Evolutionary conservation across 1,139 yeast species (phyloP), one percentile per base, ranked within the genome.

Genomic region (Scheffersomyces quercinus): DNA sequence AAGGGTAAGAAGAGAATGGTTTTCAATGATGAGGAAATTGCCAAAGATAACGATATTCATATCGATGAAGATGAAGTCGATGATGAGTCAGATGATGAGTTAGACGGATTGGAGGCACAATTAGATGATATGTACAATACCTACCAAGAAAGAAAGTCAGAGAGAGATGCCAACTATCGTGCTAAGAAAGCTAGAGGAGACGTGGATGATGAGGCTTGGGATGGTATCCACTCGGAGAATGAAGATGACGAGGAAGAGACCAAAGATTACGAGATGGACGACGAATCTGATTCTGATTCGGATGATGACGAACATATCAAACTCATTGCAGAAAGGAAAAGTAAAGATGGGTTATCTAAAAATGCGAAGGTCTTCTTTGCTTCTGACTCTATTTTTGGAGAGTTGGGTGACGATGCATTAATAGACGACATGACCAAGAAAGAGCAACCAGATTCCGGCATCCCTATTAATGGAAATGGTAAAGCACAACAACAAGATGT

Each of bases 161-260:
- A 88, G 60, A 76, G 83, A 47, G 90, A 89, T 60, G 88, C 96
- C 24, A 86, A 84, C 47, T 82, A 78, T 58, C 79, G 83, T 50
- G 96, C 97, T 24, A 87, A 86, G 64, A 77, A 79, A 56, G 85
- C 88, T 32, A 80, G 98, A 60, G 95, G 91, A 32, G 90, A 83
- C 52, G 87, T 75, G 43, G 83, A 83, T 51, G 90, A 84, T 49
- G 93, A 83, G 50, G 87, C 81, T 41, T 93, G 98, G 97, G 87
- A 84, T 38, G 98, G 98, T 39, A 85, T 91, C 49, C 65, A 75
- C 20, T 80, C 77, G 7, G 74, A 65, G 13, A 65, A 65, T 7
- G 73, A 64, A 29, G 66, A 68, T 16, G 67, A 67, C 29, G 76
- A 64, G 13, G 71, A 68, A 28, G 69, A 65, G 6, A 70, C 67